Percentiles rank a stretch among this genome's conserved stretches.
These are phyloP conservation scores for Amanita muscaria DNA, from an alignment of 768 basidiomycete species.

Conservation along the genomic window DNA sequence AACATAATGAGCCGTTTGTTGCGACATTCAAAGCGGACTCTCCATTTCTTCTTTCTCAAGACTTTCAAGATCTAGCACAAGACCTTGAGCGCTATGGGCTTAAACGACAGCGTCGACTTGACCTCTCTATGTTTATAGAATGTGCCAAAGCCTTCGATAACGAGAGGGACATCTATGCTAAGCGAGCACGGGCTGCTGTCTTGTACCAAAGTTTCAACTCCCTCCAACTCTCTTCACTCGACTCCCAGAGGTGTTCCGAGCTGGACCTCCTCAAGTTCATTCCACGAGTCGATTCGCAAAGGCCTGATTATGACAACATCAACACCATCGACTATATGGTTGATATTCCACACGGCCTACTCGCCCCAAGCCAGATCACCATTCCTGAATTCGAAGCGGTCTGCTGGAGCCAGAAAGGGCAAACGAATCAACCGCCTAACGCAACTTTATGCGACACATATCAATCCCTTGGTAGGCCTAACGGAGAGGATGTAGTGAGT, in stretches of 20 bases:
- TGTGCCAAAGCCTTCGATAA: slow-evolving; percentile 27
- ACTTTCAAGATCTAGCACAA: slow-evolving; percentile 22
- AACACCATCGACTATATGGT: slow-evolving; percentile 18
- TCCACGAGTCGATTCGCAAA: slow-evolving; percentile 22
- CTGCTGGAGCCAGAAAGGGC: slow-evolving; percentile 41
- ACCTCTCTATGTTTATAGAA: slow-evolving; percentile 25
- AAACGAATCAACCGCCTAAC: slow-evolving; percentile 23
- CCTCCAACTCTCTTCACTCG: slow-evolving; percentile 23
- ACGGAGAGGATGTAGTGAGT: slow-evolving; percentile 32
- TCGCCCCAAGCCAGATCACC: slow-evolving; percentile 31
- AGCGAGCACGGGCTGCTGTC: slow-evolving; percentile 18
- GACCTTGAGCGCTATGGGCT: slow-evolving; percentile 23
- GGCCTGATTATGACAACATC: slow-evolving; percentile 12
- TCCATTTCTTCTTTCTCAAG: slow-evolving; percentile 22
- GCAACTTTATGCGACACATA: slow-evolving; percentile 19
- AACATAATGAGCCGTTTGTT: slow-evolving; percentile 27
- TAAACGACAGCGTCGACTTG: slow-evolving; percentile 19
- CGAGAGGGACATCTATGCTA: slow-evolving; percentile 13
- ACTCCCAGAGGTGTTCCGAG: slow-evolving; percentile 19
- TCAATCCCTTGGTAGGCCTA: slow-evolving; percentile 30
- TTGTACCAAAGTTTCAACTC: slow-evolving; percentile 24
- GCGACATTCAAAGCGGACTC: slow-evolving; percentile 26
- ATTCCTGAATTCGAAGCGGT: slow-evolving; percentile 29
- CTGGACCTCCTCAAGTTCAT: slow-evolving; percentile 32
- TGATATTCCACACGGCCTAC: slow-evolving; percentile 20